Conservation (phyloP, 768 basidiomycete genomes). For the Auriscalpium microsporum region DNA sequence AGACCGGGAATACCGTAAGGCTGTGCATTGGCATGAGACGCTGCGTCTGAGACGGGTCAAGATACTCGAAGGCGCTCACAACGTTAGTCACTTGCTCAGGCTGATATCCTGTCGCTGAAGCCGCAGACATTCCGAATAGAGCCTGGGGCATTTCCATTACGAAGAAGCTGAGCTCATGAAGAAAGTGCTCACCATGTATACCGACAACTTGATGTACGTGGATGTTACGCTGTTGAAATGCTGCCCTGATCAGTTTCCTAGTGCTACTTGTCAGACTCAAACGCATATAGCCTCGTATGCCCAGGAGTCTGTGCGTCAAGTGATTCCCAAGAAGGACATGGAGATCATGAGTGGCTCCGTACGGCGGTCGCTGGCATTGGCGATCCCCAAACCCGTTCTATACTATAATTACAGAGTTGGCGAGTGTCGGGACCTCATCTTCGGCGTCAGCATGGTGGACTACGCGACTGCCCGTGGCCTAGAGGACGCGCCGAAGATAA, state of each 20-base stretch:
- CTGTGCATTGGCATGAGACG: conserved; percentile 89
- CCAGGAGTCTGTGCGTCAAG: conserved; percentile 49
- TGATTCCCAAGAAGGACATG: conserved; percentile 67
- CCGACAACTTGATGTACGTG: conserved; percentile 70
- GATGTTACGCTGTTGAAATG: neutral
- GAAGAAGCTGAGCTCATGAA: conserved; percentile 64
- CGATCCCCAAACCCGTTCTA: conserved; percentile 62
- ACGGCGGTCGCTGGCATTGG: conserved; percentile 51
- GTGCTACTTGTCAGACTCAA: conserved; percentile 72
- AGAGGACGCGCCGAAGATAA: conserved; percentile 70
- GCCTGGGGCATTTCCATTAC: conserved; percentile 68
- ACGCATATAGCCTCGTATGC: conserved; percentile 64
- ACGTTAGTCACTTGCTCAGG: conserved; percentile 33
- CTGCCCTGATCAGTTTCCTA: conserved; percentile 21
- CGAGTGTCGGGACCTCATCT: conserved; percentile 80
- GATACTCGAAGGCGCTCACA: conserved; percentile 74
- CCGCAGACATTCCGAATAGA: conserved; percentile 38
- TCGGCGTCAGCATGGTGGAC: conserved; percentile 81
- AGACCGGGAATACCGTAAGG: conserved; percentile 90
- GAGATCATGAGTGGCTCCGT: conserved; percentile 45
- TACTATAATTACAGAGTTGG: conserved; percentile 79
- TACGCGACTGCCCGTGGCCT: conserved; percentile 78
- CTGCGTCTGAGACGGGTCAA: conserved; percentile 74
- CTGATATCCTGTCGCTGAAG: neutral
- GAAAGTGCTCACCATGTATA: conserved; percentile 58